Evolutionary conservation across 345 rosid genomes (phyloP).

Genomic region (Mercurialis annua): DNA sequence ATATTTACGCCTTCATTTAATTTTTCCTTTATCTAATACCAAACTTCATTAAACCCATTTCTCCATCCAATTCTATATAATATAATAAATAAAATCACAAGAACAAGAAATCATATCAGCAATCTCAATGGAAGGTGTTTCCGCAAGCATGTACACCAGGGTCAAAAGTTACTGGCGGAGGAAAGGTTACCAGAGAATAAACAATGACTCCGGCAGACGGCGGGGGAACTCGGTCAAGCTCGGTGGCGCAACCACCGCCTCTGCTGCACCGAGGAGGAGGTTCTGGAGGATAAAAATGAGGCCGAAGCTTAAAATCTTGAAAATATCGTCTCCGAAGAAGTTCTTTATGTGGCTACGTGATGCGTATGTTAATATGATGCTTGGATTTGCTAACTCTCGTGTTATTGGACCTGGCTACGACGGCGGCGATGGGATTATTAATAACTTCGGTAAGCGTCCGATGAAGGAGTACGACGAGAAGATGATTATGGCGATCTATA

Average conservation of each 20-base stretch:
- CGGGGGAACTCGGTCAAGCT: slow-evolving; percentile 16
- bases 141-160: slow-evolving; percentile 32
- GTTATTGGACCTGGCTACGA: slow-evolving; percentile 27
- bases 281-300: slow-evolving; percentile 52
- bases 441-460: slow-evolving; percentile 26
- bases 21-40: neutral
- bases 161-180: slow-evolving; percentile 36
- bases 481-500: slow-evolving; percentile 65
- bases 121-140: slow-evolving; percentile 38
- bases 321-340: slow-evolving; percentile 41
- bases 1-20: neutral
- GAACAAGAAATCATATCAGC: no score
- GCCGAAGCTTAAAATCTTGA: slow-evolving; percentile 38
- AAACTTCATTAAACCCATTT: neutral
- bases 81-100: neutral
- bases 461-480: slow-evolving; percentile 55
- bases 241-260: slow-evolving; percentile 6
- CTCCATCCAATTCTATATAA: neutral
- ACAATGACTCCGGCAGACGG: slow-evolving; percentile 24
- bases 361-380: slow-evolving; percentile 66
- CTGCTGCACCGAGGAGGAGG: slow-evolving; percentile 23
- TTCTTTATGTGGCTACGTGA: slow-evolving; percentile 55
- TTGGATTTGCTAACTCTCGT: slow-evolving; percentile 41
- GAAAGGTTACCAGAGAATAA: slow-evolving; percentile 47
- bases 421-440: slow-evolving; percentile 14